These are phyloP conservation scores for Ricinus communis DNA, from an alignment of 345 rosid genomes.

Conservation along the genomic window DNA sequence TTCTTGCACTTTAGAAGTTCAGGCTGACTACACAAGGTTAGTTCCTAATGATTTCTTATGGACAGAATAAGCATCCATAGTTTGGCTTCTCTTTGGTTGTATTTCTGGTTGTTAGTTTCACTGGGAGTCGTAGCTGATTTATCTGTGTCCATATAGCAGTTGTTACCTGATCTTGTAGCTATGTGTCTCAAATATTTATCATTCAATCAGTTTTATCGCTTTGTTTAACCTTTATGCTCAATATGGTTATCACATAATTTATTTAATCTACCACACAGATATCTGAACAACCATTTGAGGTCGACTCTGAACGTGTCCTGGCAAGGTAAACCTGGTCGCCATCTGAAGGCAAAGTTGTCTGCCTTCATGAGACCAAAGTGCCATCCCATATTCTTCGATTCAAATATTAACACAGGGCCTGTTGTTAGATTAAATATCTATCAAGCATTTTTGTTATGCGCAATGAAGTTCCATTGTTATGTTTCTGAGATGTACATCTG, in stretches of 20 bases:
- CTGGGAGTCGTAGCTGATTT: neutral
- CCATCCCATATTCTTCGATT: conserved; percentile 75
- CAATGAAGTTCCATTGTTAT: conserved; percentile 83
- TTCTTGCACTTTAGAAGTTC: conserved; percentile 65
- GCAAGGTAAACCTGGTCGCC: conserved; percentile 50
- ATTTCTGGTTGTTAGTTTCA: neutral
- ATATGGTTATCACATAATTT: neutral
- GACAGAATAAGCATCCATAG: neutral
- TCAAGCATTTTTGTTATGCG: conserved; percentile 71
- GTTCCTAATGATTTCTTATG: neutral
- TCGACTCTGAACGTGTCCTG: conserved; percentile 60
- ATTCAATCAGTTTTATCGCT: neutral
- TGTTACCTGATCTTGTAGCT: neutral
- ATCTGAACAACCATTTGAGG: conserved; percentile 56
- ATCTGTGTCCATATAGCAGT: neutral
- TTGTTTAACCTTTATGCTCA: neutral
- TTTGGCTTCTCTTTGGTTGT: neutral
- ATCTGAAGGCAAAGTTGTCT: conserved; percentile 45
- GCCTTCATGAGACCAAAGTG: conserved; percentile 70
- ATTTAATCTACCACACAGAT: conserved; percentile 46
- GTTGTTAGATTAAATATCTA: conserved; percentile 75
- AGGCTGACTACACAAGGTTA: conserved; percentile 77
- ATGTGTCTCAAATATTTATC: too few species aligned
- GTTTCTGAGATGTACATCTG: conserved; percentile 50
- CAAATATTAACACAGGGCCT: conserved; percentile 65